Percentiles rank a stretch among this genome's conserved stretches.
phyloP scores from a whole-genome alignment of 2,329 filamentous ascomycete species.

The Tolypocladium nubicola region DNA sequence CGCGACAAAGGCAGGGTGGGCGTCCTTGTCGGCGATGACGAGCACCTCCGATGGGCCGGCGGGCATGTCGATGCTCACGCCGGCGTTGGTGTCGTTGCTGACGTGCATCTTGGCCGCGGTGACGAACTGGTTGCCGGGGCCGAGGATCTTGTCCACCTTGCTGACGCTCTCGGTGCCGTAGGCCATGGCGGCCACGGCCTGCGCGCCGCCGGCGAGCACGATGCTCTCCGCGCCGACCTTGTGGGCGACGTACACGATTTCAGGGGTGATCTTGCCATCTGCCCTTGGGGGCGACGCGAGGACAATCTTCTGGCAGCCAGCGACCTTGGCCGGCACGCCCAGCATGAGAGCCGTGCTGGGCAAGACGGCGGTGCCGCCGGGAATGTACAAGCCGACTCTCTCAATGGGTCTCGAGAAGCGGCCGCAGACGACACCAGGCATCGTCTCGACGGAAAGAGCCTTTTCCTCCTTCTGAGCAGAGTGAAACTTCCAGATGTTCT shows the following conservation, averaged over 20 bases:
- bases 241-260: constrained; percentile 95
- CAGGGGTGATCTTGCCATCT: constrained; percentile 85
- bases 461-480: constrained; percentile 79
- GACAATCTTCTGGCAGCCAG: constrained; percentile 90
- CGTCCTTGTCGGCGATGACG: constrained; percentile 80
- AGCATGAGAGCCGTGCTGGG: constrained; percentile 97
- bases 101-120: constrained; percentile 98
- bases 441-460: constrained; percentile 81
- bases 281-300: constrained; percentile 82
- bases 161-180: constrained; percentile 90
- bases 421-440: constrained; percentile 93
- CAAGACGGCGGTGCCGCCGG: constrained; percentile 92
- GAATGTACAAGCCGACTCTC: constrained; percentile 90
- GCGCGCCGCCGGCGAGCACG: constrained; percentile 87
- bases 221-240: constrained; percentile 95
- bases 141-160: constrained; percentile 98
- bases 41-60: constrained; percentile 93
- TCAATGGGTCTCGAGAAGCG: constrained; percentile 90
- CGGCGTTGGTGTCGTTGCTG: constrained; percentile 91
- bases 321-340: constrained; percentile 94
- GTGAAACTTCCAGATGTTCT: constrained; percentile 93
- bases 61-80: constrained; percentile 96
- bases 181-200: constrained; percentile 92
- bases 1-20: constrained; percentile 90
- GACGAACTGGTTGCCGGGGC: constrained; percentile 96